These are phyloP conservation scores for Calonectria multiphialidica DNA, from an alignment of 2,329 filamentous ascomycete species.

Conservation along the genomic window DNA sequence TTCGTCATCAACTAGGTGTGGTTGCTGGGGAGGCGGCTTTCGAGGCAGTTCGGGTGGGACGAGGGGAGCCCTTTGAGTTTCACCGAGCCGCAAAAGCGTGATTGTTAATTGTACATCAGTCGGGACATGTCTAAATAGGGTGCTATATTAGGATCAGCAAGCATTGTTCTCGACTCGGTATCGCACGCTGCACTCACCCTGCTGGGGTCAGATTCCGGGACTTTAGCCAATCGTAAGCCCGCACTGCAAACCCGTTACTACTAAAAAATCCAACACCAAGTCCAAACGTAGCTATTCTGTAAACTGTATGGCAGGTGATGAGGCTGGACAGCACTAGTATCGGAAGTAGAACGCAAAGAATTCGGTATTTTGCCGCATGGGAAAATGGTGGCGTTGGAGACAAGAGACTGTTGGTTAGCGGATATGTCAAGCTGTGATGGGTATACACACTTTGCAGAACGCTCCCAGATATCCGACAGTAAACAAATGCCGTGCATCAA, in stretches of 20 bases:
- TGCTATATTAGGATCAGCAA: neutral
- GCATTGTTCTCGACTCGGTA: no score
- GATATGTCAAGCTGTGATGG: no score
- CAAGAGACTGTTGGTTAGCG: neutral
- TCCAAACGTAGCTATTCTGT: neutral
- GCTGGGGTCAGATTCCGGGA: neutral
- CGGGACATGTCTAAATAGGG: neutral
- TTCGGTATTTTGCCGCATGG: neutral
- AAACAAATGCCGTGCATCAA: neutral
- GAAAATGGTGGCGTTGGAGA: neutral
- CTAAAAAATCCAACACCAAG: neutral
- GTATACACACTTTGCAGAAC: neutral
- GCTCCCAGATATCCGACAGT: neutral
- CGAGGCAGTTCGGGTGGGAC: neutral
- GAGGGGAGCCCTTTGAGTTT: neutral
- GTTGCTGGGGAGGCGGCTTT: neutral
- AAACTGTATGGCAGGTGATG: neutral
- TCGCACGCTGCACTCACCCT: neutral
- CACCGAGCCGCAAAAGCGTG: neutral
- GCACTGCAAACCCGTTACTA: neutral
- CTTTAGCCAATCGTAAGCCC: neutral
- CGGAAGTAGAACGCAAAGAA: neutral
- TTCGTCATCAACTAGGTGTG: neutral
- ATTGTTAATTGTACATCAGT: neutral
- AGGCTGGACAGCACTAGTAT: neutral